A percentile compares a stretch with the other conserved stretches of the same genome.
phyloP scores from a whole-genome alignment of 2,329 filamentous ascomycete genomes.

The Ceratocystis cubensis region DNA sequence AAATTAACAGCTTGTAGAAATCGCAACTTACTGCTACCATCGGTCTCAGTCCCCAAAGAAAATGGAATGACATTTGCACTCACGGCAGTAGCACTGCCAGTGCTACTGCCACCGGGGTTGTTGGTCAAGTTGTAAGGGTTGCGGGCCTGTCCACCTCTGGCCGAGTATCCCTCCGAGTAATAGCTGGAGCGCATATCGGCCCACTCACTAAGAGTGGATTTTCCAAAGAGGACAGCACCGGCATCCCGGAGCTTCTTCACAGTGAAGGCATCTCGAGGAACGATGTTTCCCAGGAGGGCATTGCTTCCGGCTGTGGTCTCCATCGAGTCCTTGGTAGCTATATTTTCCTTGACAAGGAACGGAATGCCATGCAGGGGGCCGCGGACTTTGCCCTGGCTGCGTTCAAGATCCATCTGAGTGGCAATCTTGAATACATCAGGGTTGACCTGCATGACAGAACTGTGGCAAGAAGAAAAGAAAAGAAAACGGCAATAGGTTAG shows the following conservation, averaged over 20 bases:
- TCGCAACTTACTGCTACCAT: constrained; percentile 41
- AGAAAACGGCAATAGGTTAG: background rate
- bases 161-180: constrained; percentile 56
- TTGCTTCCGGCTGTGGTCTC: constrained; percentile 61
- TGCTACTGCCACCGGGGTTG: constrained; percentile 56
- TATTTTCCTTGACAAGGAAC: constrained; percentile 63
- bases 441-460: constrained; percentile 52
- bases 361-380: constrained; percentile 63
- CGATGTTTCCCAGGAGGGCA: constrained; percentile 51
- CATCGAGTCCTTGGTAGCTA: constrained; percentile 55
- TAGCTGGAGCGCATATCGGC: constrained; percentile 56
- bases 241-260: constrained; percentile 49
- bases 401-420: constrained; percentile 45
- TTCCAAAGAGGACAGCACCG: constrained; percentile 57
- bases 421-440: constrained; percentile 55
- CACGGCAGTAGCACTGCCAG: constrained; percentile 53
- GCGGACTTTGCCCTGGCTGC: constrained; percentile 42
- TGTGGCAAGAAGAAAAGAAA: constrained; percentile 23
- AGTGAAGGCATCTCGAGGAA: constrained; percentile 56
- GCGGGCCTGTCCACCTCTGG: constrained; percentile 49
- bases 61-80: constrained; percentile 51
- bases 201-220: constrained; percentile 61
- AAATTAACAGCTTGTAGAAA: too few relatives aligned
- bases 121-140: constrained; percentile 56
- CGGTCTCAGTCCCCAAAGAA: constrained; percentile 61